Base-by-base conservation (phyloP, 805 yeast genomes). In the Candida hungchunana region DNA sequence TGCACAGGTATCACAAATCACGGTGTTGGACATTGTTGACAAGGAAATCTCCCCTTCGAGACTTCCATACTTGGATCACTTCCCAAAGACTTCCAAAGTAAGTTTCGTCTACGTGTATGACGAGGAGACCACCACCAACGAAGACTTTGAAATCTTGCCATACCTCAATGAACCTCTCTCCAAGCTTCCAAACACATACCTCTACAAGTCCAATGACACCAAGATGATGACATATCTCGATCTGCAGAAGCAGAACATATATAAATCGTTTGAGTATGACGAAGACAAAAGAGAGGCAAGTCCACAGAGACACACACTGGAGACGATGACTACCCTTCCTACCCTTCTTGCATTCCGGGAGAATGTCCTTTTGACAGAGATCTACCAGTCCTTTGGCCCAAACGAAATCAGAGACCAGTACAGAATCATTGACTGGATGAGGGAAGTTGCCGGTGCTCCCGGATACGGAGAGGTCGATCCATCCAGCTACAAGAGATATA, bases 91-190 rank as follows among this genome's bases (percentile, higher is more conserved):
- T 19, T 60, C 79, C 50, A 55, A 66, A 25, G 60, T 79, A 3
- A 66, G 77, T 0, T 72, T 80, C 43, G 67, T 81, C 5, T 79
- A 71, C 44, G 60, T 66, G 31, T 74, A 68, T 50, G 79, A 77
- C 39, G 58, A 59, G n/a, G 66, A 69, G 14, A 62, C 75, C 0
- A 61, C 62, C 5, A 65, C 76, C 1, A 66, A 65, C 2, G 93
- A 84, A 52, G 93, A 84, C 56, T 71, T 69, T 44, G 71, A 71
- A 19, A 57, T 82, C 5, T 60, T 84, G 39, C 77, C 80, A 6
- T 71, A 79, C 46, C 47, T 84, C 28, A 56, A 79, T 28, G 82
- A 79, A 36, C 77, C 76, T 10, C 59, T 80, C 15, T 74, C 82
- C 41, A 66, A 73, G 37, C 57, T 79, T 9, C 79, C 80, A 1